Percentiles rank a stretch among this genome's conserved stretches.
Conservation (phyloP, 768 basidiomycete species). For the Ephemerocybe angulata region DNA sequence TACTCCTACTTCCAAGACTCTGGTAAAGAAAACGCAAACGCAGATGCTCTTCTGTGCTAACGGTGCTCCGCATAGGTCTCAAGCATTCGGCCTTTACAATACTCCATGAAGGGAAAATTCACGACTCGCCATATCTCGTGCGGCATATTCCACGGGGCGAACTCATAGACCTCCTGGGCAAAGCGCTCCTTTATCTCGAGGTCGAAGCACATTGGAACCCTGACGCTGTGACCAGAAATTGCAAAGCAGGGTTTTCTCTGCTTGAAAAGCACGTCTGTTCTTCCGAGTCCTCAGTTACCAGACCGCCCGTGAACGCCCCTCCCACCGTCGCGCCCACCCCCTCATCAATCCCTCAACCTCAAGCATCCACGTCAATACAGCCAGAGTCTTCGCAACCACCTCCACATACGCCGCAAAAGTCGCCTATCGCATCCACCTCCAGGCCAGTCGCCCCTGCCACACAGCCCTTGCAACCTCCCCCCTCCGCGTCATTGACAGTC, state of each 20-base stretch:
- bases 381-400: neutral
- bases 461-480: neutral
- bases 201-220: constrained; percentile 81
- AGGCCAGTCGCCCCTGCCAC: neutral
- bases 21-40: constrained; percentile 37
- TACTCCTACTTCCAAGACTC: constrained; percentile 83
- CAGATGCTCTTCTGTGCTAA: constrained; percentile 11
- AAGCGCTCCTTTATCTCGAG: constrained; percentile 76
- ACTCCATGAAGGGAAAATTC: constrained; percentile 68
- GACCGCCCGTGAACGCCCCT: constrained; percentile 14
- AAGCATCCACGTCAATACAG: neutral
- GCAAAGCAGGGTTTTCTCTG: constrained; percentile 71
- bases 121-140: constrained; percentile 61
- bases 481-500: neutral
- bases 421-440: neutral
- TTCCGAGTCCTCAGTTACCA: constrained; percentile 36
- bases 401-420: constrained; percentile 1
- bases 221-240: constrained; percentile 56
- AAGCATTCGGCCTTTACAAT: constrained; percentile 80
- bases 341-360: constrained; percentile 1
- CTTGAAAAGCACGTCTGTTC: constrained; percentile 73
- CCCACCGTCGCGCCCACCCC: constrained; percentile 4
- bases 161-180: constrained; percentile 74
- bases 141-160: constrained; percentile 81
- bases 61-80: constrained; percentile 49